Evolutionary conservation across 2,329 filamentous ascomycete genomes (phyloP), one percentile per base, ranked within the genome.

Genomic region (Sporothrix dimorphospora): DNA sequence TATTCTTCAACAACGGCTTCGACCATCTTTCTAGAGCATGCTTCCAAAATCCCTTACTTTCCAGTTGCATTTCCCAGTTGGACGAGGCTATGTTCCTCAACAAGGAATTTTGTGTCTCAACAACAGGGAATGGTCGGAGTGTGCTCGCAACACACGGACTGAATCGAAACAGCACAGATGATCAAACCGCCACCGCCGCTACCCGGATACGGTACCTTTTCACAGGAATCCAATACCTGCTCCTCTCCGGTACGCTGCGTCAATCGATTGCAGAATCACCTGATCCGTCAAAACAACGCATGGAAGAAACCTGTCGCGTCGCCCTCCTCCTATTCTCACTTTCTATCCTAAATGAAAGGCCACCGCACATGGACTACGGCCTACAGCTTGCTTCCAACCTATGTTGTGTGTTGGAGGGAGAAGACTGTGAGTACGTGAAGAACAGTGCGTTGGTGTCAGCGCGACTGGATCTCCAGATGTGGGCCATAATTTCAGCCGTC

Each of bases 201-300:
- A 55, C 59, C 9, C 65, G 24, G 21, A 24, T 72, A 16, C 66
- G 71, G 19, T 47, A 70, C 7, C 40, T 69, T 5, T 34, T 70
- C 9, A 70, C 66, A 5, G 67, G 67, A 7, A 24, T 51, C 16
- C 66, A 72, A 19, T 72, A 72, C 40, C 8, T 47, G 27, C 66
- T 72, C 6, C 42, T 72, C 1, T 72, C 71, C 11, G 6, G 8
- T 9, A 45, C 11, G 4, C 42, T 72, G 16, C 66, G 71, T 5
- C 42, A 65, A 4, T 21, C 14, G 4, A 68, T 72, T 16, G 34
- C 24, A 8, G 5, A 34, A 1, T 24, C 45, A 7, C 53, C 16
- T 9, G 21, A 65, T 8, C n/a, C 9, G 0, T 6, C 11, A 5
- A 38, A 12, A 42, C 53, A n/a, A 7, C 34, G 40, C 3, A 42